A percentile compares a stretch with the other conserved stretches of the same genome.
phyloP scores from a whole-genome alignment of 768 basidiomycete genomes.

The Inosperma sp. region DNA sequence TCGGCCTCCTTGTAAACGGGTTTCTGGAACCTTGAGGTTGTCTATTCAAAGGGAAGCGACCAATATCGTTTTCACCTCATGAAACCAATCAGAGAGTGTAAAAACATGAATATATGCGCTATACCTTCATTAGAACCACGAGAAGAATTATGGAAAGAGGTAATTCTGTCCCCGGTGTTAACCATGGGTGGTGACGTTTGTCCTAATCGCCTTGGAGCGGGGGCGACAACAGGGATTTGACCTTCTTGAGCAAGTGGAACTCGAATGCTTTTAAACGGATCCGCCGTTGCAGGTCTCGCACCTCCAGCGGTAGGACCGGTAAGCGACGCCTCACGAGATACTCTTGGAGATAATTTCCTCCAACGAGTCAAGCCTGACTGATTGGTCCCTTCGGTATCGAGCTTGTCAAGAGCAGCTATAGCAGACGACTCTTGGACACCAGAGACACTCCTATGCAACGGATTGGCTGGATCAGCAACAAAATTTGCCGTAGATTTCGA shows the following conservation, averaged over 20 bases:
- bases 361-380: not conserved
- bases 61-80: not conserved
- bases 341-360: not conserved
- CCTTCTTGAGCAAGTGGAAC: constrained; percentile 1
- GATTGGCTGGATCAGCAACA: not conserved
- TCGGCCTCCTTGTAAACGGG: not conserved
- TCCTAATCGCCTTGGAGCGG: constrained; percentile 22
- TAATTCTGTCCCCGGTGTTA: constrained; percentile 19
- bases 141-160: constrained; percentile 14
- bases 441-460: not conserved
- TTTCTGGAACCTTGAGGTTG: not conserved
- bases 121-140: constrained; percentile 12
- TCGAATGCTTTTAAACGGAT: constrained; percentile 17
- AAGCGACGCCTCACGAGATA: constrained; percentile 8
- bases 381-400: not conserved
- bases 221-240: constrained; percentile 20
- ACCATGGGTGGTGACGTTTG: constrained; percentile 19
- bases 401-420: not conserved
- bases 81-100: constrained; percentile 1
- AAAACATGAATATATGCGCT: constrained; percentile 28
- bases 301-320: constrained; percentile 12
- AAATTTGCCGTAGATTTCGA: constrained; percentile 9
- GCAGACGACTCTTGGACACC: not conserved
- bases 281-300: constrained; percentile 28
- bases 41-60: not conserved